Percentiles rank a stretch among this genome's conserved stretches.
Evolutionary conservation across 257 asterid species (phyloP).

Genomic region (Parsonsia alboflavescens): DNA sequence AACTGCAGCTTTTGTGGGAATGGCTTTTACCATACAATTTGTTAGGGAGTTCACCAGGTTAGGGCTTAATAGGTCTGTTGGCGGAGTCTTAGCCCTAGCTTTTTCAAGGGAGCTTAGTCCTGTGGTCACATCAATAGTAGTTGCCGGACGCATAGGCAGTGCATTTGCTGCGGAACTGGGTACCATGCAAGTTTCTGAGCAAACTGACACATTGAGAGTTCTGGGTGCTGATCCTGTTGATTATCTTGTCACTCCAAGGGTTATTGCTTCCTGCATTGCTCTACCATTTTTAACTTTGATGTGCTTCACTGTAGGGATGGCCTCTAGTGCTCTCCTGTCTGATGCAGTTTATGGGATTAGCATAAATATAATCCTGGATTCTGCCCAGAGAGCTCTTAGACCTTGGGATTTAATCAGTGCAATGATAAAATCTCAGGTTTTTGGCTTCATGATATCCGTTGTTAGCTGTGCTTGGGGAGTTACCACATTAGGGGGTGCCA

Average conservation of each 20-base stretch:
- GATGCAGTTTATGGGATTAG: conserved; percentile 82
- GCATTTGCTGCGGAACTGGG: conserved; percentile 97
- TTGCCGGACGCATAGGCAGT: conserved; percentile 93
- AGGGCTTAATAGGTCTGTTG: conserved; percentile 86
- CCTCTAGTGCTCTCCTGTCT: conserved; percentile 77
- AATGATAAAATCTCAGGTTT: conserved; percentile 77
- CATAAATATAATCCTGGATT: conserved; percentile 80
- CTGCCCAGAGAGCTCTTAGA: conserved; percentile 76
- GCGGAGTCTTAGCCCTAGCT: conserved; percentile 93
- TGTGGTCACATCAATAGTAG: conserved; percentile 82
- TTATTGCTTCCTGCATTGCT: conserved; percentile 71
- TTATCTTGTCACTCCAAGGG: conserved; percentile 86
- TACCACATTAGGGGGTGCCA: conserved; percentile 91
- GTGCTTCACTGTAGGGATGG: conserved; percentile 90
- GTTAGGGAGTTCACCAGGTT: conserved; percentile 88
- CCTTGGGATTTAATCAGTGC: conserved; percentile 92
- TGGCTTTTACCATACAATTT: conserved; percentile 97
- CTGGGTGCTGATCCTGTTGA: conserved; percentile 87
- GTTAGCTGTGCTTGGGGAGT: conserved; percentile 99
- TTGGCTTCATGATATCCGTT: conserved; percentile 77
- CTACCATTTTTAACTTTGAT: conserved; percentile 69
- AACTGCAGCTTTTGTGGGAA: conserved; percentile 89
- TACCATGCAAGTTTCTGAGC: conserved; percentile 99
- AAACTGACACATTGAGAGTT: conserved; percentile 87
- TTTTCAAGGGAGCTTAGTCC: conserved; percentile 91